phyloP scores from a whole-genome alignment of 345 rosid genomes.

The Boechera divaricarpa region DNA sequence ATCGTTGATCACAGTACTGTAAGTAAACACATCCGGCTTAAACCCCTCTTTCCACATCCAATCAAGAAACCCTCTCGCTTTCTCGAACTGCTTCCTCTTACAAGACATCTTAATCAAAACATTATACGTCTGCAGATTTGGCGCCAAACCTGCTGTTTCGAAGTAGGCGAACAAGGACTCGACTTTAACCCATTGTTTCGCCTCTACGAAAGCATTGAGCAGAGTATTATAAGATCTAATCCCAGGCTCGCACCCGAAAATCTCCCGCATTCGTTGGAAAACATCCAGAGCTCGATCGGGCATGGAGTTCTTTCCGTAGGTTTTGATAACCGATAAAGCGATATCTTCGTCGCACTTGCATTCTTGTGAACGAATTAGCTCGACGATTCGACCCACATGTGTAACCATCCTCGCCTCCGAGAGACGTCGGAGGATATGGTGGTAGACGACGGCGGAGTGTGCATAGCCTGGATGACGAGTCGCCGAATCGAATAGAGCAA shows the following conservation, averaged over 20 bases:
- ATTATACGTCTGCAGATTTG: conserved; percentile 78
- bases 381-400: conserved; percentile 61
- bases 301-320: conserved; percentile 67
- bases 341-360: conserved; percentile 82
- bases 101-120: conserved; percentile 76
- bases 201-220: conserved; percentile 65
- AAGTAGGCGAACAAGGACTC: conserved; percentile 59
- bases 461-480: conserved; percentile 55
- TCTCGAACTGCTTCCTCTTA: conserved; percentile 63
- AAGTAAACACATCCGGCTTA: conserved; percentile 64
- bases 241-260: conserved; percentile 79
- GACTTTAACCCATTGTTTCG: conserved; percentile 61
- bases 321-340: conserved; percentile 66
- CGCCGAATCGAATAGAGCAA: conserved; percentile 70
- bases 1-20: conserved; percentile 62
- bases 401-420: conserved; percentile 50
- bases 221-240: conserved; percentile 70
- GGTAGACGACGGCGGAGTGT: conserved; percentile 70
- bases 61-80: conserved; percentile 59
- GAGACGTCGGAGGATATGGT: conserved; percentile 81
- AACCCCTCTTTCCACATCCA: conserved; percentile 66
- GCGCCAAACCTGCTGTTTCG: conserved; percentile 54
- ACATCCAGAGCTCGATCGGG: conserved; percentile 63
- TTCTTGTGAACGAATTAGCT: conserved; percentile 59
- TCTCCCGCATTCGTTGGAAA: conserved; percentile 65